These are phyloP conservation scores for Ceratobasidium papillatum DNA, from an alignment of 1,284 basidiomycete species.

Conservation along the genomic window DNA sequence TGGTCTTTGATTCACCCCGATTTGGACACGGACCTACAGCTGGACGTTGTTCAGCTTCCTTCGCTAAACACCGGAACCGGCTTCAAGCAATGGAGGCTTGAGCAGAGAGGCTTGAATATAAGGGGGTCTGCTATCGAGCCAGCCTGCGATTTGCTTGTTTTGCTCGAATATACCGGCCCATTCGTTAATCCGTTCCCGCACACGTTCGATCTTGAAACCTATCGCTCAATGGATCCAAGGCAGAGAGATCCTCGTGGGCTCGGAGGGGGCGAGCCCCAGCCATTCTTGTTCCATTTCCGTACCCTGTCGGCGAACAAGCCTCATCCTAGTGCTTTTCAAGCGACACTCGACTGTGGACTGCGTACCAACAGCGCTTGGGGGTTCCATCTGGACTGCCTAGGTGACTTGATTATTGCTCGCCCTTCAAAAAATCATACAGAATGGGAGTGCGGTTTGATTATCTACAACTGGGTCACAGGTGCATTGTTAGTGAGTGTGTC, in stretches of 20 bases:
- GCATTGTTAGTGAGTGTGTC: not conserved
- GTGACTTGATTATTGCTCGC: not conserved
- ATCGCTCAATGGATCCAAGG: not conserved
- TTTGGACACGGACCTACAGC: not conserved
- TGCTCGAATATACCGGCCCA: slow-evolving; percentile 7
- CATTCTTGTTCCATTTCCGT: not conserved
- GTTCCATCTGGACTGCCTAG: not conserved
- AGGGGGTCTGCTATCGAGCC: not conserved
- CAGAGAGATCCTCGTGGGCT: not conserved
- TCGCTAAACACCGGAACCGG: slow-evolving; percentile 6
- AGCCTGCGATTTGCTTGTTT: not conserved
- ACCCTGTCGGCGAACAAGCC: slow-evolving; percentile 5
- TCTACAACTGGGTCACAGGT: slow-evolving; percentile 6
- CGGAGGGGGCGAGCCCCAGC: not conserved
- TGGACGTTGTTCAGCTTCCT: slow-evolving; percentile 7
- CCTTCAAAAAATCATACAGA: not conserved
- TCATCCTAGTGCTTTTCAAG: not conserved
- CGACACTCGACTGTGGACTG: not conserved
- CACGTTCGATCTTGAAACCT: too few species aligned
- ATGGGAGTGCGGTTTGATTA: not conserved
- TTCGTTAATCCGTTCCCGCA: not conserved
- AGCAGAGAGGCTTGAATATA: not conserved
- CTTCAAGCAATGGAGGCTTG: not conserved
- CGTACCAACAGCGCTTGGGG: not conserved
- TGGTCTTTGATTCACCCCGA: not conserved